Conservation (phyloP, 2,329 filamentous ascomycete species). For the Penicillium sp. region DNA sequence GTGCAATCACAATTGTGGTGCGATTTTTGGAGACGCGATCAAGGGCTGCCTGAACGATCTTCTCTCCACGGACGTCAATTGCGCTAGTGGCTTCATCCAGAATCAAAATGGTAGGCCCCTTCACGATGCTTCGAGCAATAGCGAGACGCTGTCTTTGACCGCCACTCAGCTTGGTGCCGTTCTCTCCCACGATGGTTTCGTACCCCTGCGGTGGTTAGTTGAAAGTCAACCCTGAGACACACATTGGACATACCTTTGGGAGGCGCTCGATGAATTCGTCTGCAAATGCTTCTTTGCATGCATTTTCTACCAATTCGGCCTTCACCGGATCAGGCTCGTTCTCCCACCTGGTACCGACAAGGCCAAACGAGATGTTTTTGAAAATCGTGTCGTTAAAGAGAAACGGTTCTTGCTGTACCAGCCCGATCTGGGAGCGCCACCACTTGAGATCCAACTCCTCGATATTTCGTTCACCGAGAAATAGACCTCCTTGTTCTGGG, state of each 20-base stretch:
- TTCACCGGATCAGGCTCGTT: slow-evolving; percentile 68
- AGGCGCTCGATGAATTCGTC: slow-evolving; percentile 85
- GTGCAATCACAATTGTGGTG: slow-evolving; percentile 95
- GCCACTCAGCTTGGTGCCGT: slow-evolving; percentile 88
- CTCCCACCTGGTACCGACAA: slow-evolving; percentile 83
- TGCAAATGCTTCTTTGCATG: slow-evolving; percentile 90
- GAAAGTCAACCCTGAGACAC: background rate
- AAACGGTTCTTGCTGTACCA: slow-evolving; percentile 92
- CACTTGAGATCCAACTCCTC: slow-evolving; percentile 5
- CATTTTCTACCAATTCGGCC: slow-evolving; percentile 73
- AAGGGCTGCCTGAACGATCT: slow-evolving; percentile 91
- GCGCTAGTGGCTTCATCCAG: slow-evolving; percentile 95
- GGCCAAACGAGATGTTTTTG: slow-evolving; percentile 85
- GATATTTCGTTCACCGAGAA: slow-evolving; percentile 86
- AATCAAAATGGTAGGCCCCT: slow-evolving; percentile 86
- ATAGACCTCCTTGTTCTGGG: slow-evolving; percentile 78
- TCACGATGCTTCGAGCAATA: slow-evolving; percentile 88
- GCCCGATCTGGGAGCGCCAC: slow-evolving; percentile 67
- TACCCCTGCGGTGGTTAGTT: slow-evolving; percentile 63
- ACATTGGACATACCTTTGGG: slow-evolving; percentile 62
- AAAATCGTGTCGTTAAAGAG: slow-evolving; percentile 89
- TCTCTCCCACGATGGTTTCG: slow-evolving; percentile 89
- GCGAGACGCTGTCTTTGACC: slow-evolving; percentile 97
- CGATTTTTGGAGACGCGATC: slow-evolving; percentile 83
- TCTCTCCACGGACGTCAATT: slow-evolving; percentile 92